Conservation (phyloP, 148 eudicot genomes). For the Fagopyrum tataricum region DNA sequence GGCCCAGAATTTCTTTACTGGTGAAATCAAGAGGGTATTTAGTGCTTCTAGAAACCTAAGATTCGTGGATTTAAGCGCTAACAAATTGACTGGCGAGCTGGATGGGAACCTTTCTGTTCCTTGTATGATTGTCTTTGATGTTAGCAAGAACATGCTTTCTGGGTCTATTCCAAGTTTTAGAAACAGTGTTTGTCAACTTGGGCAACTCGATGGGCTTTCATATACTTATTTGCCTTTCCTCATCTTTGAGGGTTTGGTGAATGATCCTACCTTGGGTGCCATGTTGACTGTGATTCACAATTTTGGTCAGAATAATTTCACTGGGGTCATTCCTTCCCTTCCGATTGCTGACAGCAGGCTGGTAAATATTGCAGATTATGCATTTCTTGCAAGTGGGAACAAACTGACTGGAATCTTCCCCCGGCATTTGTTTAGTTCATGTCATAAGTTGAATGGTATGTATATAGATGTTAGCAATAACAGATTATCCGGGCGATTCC, state of each 20-base stretch:
- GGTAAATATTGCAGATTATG: conserved; percentile 19
- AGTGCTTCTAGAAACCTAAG: conserved; percentile 29
- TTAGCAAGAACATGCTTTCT: conserved; percentile 23
- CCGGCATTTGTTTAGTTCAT: conserved; percentile 15
- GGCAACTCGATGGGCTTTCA: neutral
- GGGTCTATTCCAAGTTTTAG: conserved; percentile 24
- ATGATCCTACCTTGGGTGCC: neutral
- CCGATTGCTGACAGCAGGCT: conserved; percentile 20
- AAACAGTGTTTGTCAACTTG: conserved; percentile 9
- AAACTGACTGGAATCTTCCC: conserved; percentile 20
- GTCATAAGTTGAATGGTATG: conserved; percentile 16
- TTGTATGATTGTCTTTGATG: conserved; percentile 29
- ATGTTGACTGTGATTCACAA: conserved; percentile 18
- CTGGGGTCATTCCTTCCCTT: conserved; percentile 20
- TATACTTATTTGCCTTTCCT: too few species aligned
- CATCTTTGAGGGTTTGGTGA: too few species aligned
- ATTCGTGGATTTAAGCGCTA: conserved; percentile 37
- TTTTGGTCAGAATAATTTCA: conserved; percentile 28
- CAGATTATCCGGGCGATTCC: conserved; percentile 21
- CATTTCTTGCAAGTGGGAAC: conserved; percentile 24
- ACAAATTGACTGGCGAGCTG: conserved; percentile 27
- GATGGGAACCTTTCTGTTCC: conserved; percentile 23
- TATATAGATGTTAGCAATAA: conserved; percentile 24
- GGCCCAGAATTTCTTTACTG: conserved; percentile 28
- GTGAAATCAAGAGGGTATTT: conserved; percentile 22